phyloP scores from a whole-genome alignment of 805 yeast genomes.

The Clavispora vitiphila region DNA sequence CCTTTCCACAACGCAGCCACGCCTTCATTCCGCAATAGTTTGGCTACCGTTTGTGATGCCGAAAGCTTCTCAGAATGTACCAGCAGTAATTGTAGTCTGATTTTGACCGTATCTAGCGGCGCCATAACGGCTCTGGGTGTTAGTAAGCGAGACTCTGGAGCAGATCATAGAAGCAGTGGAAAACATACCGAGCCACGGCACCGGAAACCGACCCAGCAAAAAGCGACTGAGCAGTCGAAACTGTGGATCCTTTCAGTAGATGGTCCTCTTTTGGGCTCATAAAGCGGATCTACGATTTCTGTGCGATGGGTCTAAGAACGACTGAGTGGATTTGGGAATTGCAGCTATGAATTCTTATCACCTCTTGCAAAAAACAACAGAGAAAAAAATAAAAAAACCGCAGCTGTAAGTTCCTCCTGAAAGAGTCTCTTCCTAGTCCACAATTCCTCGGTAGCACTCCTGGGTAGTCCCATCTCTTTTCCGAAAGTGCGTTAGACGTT shows the following conservation, averaged over 20 bases:
- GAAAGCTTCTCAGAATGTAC: constrained; percentile 4
- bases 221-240: constrained; percentile 49
- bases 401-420: too few species aligned
- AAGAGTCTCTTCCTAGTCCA: too few species aligned
- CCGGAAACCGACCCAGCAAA: constrained; percentile 55
- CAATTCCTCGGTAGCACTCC: too few species aligned
- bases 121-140: constrained; percentile 55
- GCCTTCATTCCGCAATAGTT: constrained; percentile 61
- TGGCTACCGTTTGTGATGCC: constrained; percentile 34
- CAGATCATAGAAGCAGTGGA: background rate
- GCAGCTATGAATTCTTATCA: too few species aligned
- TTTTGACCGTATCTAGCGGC: constrained; percentile 76
- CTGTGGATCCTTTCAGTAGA: constrained; percentile 46
- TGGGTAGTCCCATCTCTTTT: too few species aligned
- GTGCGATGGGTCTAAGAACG: background rate
- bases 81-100: constrained; percentile 62
- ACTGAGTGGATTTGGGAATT: too few species aligned
- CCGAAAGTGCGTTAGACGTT: too few species aligned
- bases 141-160: constrained; percentile 11
- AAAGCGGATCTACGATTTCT: background rate
- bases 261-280: constrained; percentile 28
- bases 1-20: constrained; percentile 88
- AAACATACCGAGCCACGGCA: constrained; percentile 38
- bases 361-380: too few species aligned
- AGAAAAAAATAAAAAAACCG: too few species aligned